phyloP scores from a whole-genome alignment of 345 rosid species.

The Capsella bursapastoris region DNA sequence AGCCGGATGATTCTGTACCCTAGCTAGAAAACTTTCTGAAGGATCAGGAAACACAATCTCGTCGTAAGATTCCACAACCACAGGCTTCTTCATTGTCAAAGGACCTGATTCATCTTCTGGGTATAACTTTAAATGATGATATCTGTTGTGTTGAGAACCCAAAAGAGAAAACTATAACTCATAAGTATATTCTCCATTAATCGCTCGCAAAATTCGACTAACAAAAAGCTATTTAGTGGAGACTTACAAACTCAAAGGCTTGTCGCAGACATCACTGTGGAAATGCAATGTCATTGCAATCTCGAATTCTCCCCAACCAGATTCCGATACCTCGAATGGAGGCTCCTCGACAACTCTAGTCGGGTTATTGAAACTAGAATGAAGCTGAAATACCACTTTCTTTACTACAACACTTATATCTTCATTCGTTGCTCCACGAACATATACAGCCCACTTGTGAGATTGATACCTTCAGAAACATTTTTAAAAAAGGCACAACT shows the following conservation, averaged over 20 bases:
- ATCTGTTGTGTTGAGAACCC: conserved; percentile 43
- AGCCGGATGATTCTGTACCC: conserved; percentile 71
- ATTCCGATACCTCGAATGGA: conserved; percentile 71
- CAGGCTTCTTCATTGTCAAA: conserved; percentile 71
- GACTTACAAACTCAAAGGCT: conserved; percentile 71
- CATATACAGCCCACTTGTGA: conserved; percentile 75
- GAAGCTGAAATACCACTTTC: conserved; percentile 69
- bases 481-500: background rate
- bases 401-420: conserved; percentile 62
- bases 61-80: conserved; percentile 66
- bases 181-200: background rate
- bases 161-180: conserved; percentile 13
- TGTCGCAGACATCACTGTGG: conserved; percentile 71
- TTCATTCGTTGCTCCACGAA: conserved; percentile 73
- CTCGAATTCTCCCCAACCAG: conserved; percentile 89
- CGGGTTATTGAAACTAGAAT: conserved; percentile 71
- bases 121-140: conserved; percentile 65
- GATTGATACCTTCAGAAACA: conserved; percentile 56
- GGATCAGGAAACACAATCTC: conserved; percentile 79
- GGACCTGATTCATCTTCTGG: conserved; percentile 70
- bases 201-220: background rate
- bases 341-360: conserved; percentile 67
- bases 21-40: conserved; percentile 62
- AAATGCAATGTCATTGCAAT: conserved; percentile 64
- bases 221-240: background rate